phyloP scores from a whole-genome alignment of 2,329 filamentous ascomycete species.

The Aspergillus hortae region DNA sequence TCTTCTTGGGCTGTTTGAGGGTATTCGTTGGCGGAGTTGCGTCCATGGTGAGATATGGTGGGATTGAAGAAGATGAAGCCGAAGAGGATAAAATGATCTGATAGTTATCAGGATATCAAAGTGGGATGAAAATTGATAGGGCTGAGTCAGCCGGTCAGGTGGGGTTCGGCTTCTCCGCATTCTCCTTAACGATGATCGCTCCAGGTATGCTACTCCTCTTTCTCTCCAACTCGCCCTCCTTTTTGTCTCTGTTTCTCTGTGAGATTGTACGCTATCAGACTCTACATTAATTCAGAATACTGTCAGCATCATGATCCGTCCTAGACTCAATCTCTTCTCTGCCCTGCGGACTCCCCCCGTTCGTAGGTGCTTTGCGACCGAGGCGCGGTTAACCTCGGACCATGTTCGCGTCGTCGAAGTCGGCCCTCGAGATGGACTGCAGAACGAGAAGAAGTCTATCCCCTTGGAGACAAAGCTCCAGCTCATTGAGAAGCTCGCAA shows the following conservation, averaged over 20 bases:
- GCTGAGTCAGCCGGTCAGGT: conserved; percentile 14
- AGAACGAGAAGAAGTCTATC: conserved; percentile 51
- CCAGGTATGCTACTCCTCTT: conserved; percentile 6
- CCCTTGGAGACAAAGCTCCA: conserved; percentile 48
- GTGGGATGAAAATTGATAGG: conserved; percentile 12
- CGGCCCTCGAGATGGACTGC: conserved; percentile 51
- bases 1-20: conserved; percentile 74
- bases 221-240: conserved; percentile 1
- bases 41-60: conserved; percentile 6
- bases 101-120: conserved; percentile 9
- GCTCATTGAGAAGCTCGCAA: conserved; percentile 45
- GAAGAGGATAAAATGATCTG: not conserved
- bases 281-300: not conserved
- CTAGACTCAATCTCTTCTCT: conserved; percentile 27
- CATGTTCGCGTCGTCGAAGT: conserved; percentile 54
- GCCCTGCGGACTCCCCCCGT: conserved; percentile 20
- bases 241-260: not conserved
- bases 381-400: conserved; percentile 42
- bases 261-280: no score
- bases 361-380: conserved; percentile 34
- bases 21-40: conserved; percentile 1
- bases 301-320: conserved; percentile 24
- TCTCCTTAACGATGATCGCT: conserved; percentile 1
- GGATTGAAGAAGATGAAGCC: not conserved
- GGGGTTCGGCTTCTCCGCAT: conserved; percentile 29